Conservation (phyloP, 2,329 filamentous ascomycete species). For the Blastomyces gilchristii region DNA sequence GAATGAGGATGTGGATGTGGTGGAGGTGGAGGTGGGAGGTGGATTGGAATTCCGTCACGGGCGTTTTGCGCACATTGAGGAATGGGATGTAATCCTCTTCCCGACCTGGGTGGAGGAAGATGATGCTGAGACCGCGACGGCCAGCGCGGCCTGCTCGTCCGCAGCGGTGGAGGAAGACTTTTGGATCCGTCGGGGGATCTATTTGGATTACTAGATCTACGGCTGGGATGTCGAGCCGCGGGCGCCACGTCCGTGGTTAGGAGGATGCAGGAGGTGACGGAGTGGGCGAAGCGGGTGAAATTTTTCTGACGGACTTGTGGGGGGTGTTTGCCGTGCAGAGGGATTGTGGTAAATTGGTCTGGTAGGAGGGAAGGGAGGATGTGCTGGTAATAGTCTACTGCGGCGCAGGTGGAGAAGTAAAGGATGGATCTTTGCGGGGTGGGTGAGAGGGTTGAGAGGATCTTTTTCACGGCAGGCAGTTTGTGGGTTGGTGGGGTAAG, state of each 20-base stretch:
- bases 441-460: constrained; percentile 60
- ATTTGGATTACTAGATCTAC: constrained; percentile 87
- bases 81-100: constrained; percentile 90
- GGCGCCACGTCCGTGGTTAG: constrained; percentile 89
- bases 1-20: constrained; percentile 25
- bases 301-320: constrained; percentile 82
- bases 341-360: constrained; percentile 56
- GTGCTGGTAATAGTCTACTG: constrained; percentile 87
- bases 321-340: constrained; percentile 85
- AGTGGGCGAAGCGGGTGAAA: constrained; percentile 67
- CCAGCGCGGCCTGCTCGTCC: constrained; percentile 55
- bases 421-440: constrained; percentile 76
- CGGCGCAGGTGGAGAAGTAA: constrained; percentile 87
- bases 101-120: constrained; percentile 71
- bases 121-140: constrained; percentile 67
- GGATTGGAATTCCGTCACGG: constrained; percentile 40
- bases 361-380: constrained; percentile 65
- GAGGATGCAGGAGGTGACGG: constrained; percentile 65
- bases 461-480: constrained; percentile 59
- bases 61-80: constrained; percentile 76
- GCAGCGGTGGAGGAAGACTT: constrained; percentile 62
- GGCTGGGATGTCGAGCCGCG: constrained; percentile 83
- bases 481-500: constrained; percentile 68
- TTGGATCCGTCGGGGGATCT: constrained; percentile 76
- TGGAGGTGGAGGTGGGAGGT: constrained; percentile 16